Conservation (phyloP, 2,329 filamentous ascomycete species). For the Fusarium sp. region DNA sequence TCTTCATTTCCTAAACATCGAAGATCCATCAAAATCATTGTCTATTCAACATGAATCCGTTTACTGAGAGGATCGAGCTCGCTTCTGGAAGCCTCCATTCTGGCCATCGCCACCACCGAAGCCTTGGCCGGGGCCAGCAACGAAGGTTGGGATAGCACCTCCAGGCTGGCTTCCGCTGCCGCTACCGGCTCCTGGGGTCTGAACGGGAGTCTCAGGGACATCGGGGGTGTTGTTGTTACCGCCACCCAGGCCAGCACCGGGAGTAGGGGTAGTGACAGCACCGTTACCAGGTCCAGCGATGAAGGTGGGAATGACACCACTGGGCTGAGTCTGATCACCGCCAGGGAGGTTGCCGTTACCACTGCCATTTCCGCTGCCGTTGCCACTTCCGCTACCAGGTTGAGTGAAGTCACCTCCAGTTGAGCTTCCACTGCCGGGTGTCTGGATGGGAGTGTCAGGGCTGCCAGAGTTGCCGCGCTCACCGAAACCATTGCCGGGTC, state of each 20-base stretch:
- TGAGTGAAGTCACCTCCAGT: background rate
- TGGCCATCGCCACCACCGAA: conserved; percentile 10
- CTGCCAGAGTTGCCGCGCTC: background rate
- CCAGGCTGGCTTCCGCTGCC: conserved; percentile 1
- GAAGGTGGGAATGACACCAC: conserved; percentile 5
- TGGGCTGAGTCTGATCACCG: background rate
- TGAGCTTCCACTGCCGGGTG: background rate
- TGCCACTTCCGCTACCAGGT: background rate
- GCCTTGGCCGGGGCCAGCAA: conserved; percentile 21
- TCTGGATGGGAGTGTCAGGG: background rate
- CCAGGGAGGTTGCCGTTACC: background rate
- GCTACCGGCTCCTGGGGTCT: conserved; percentile 9
- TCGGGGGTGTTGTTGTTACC: conserved; percentile 2
- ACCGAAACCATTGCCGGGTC: conserved; percentile 12
- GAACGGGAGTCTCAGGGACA: background rate
- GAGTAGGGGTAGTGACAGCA: background rate
- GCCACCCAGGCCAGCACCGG: conserved; percentile 1
- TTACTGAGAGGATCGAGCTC: conserved; percentile 19
- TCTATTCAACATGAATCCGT: conserved; percentile 2
- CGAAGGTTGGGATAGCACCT: conserved; percentile 22
- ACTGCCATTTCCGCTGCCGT: background rate
- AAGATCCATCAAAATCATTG: conserved; percentile 11
- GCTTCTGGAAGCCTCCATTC: conserved; percentile 21
- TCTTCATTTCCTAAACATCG: conserved; percentile 18
- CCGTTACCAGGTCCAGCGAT: conserved; percentile 13